These are phyloP conservation scores for Ephemerocybe angulata DNA, from an alignment of 768 basidiomycete genomes.

Conservation along the genomic window DNA sequence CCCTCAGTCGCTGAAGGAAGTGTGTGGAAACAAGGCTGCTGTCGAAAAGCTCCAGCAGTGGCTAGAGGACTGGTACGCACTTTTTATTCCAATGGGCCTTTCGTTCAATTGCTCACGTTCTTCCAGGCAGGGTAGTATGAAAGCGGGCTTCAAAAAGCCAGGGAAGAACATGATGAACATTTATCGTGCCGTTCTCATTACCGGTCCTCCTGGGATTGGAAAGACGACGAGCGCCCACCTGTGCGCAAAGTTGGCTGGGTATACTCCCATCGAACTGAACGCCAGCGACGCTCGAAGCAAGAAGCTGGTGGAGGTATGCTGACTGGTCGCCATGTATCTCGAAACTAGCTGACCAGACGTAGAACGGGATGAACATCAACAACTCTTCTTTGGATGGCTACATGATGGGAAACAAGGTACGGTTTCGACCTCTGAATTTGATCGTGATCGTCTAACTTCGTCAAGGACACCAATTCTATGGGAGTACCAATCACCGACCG, in stretches of 20 bases:
- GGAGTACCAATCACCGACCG: constrained; percentile 75
- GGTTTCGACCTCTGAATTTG: constrained; percentile 10
- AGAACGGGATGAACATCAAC: constrained; percentile 89
- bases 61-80: constrained; percentile 79
- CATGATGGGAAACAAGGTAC: constrained; percentile 56
- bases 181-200: constrained; percentile 84
- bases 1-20: constrained; percentile 79
- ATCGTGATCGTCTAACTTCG: not conserved
- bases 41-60: constrained; percentile 88
- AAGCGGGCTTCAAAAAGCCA: constrained; percentile 85
- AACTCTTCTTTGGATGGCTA: constrained; percentile 88
- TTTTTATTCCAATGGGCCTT: not conserved
- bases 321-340: not conserved
- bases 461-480: constrained; percentile 52
- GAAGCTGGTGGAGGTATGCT: constrained; percentile 85
- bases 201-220: constrained; percentile 94
- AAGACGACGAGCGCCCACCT: constrained; percentile 97
- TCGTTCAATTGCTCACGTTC: not conserved
- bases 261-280: constrained; percentile 91
- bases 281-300: constrained; percentile 95
- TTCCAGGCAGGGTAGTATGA: constrained; percentile 70
- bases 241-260: constrained; percentile 86
- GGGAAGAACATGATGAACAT: constrained; percentile 87
- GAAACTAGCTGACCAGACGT: not conserved
- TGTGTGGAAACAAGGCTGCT: constrained; percentile 92